Base-by-base conservation (phyloP, 1,139 yeast species). In the Candida tunisiensis region DNA sequence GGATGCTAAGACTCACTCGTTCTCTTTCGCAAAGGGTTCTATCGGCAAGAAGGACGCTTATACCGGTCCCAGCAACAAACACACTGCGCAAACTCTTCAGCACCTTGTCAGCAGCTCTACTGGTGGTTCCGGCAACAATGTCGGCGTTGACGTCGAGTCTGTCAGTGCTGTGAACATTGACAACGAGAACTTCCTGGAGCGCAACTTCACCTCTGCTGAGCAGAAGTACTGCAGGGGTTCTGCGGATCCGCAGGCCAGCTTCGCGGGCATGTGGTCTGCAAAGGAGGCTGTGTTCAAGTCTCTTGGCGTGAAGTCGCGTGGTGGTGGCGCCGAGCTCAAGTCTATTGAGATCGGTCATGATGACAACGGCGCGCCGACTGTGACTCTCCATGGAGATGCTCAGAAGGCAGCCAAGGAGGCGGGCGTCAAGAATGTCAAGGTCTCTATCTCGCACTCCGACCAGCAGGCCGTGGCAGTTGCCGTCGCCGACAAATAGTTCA, bases 201-300 rank as follows among this genome's bases (percentile, higher is more conserved):
- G 96, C 53, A 88, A 88, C 65, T 88, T 85, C 63, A 83, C 96
- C 27, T 59, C 53, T 7, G 62, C 56, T 14, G 99, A 88, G 61
- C 73, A 74, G 41, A 62, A 57, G 26, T 88, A 88, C 64, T 85
- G 96, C 54, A 25, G 28, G 25, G 49, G 56, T 32, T 70, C 94
- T 23, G 60, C 93, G 23, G 65, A 65, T 40, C 79, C 92, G 31
- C 80, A 72, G 50, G 83, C 96, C 13, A 82, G 95, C 6, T 88
- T 67, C 56, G 85, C 98, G 20, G 99, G 99, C 30, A 78, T 93
- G 27, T 88, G 99, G 99, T 80, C 94, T 24, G 98, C 98, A 29
- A 88, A 88, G 60, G 99, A 88, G 60, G 98, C 99, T 21, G 95
- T 83, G 23, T 88, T 88, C 72, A 88, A 88, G 63, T 80, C 94